phyloP scores from a whole-genome alignment of 768 basidiomycete species.

The Auriscalpium orientale region DNA sequence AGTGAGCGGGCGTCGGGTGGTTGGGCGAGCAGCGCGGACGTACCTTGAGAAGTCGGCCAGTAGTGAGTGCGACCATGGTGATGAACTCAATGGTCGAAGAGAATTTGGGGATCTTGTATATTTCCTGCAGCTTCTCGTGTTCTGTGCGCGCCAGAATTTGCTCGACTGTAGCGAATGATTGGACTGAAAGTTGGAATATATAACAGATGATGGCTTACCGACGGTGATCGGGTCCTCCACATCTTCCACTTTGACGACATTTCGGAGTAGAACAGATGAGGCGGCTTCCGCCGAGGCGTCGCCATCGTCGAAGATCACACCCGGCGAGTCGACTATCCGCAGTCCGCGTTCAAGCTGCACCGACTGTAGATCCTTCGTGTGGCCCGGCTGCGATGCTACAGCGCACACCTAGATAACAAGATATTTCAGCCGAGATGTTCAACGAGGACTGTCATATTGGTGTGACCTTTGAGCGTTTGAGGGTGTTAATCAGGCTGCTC shows the following conservation, averaged over 20 bases:
- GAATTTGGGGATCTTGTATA: conserved; percentile 81
- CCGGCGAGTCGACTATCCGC: conserved; percentile 90
- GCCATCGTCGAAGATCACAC: conserved; percentile 92
- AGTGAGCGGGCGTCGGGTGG: too few species aligned
- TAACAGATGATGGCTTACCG: conserved; percentile 39
- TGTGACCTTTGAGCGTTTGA: conserved; percentile 72
- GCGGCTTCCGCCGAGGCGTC: conserved; percentile 35
- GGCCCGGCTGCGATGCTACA: conserved; percentile 91
- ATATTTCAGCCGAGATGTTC: too few species aligned
- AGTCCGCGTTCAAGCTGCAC: conserved; percentile 89
- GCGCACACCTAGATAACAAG: conserved; percentile 59
- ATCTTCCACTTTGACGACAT: conserved; percentile 87
- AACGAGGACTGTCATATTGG: too few species aligned
- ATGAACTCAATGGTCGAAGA: conserved; percentile 72
- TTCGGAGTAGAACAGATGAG: conserved; percentile 67
- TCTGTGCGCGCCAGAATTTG: conserved; percentile 76
- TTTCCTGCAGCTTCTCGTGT: conserved; percentile 60
- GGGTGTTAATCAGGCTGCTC: conserved; percentile 86
- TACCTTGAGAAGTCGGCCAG: conserved; percentile 81
- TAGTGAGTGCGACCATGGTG: conserved; percentile 79
- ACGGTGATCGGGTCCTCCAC: conserved; percentile 86
- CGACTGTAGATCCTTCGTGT: conserved; percentile 88
- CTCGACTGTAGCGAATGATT: conserved; percentile 52
- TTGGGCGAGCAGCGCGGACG: neutral
- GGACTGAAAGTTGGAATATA: neutral